These are phyloP conservation scores for Pistacia vera DNA, from an alignment of 345 rosid genomes.

Conservation along the genomic window DNA sequence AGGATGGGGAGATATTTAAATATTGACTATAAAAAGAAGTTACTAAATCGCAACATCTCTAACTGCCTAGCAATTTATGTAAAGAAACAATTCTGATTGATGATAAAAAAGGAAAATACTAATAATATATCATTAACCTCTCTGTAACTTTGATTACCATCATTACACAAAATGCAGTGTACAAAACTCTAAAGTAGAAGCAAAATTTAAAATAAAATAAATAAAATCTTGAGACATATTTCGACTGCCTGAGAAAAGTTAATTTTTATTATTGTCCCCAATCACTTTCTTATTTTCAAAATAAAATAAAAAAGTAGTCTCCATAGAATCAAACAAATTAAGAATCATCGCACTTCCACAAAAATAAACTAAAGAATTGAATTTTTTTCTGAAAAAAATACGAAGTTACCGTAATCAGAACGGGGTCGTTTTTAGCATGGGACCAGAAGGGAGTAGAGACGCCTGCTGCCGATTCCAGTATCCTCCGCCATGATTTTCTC, in stretches of 20 bases:
- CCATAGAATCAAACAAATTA: neutral
- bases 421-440: slow-evolving; percentile 65
- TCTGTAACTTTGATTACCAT: no score
- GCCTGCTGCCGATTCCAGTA: slow-evolving; percentile 72
- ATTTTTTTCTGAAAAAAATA: neutral
- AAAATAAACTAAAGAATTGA: neutral
- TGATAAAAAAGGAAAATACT: no score
- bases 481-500: slow-evolving; percentile 50
- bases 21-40: no score
- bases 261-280: neutral
- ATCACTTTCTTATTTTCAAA: neutral
- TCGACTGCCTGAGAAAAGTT: no score
- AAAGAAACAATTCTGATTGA: neutral
- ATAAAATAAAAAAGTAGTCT: neutral
- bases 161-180: no score
- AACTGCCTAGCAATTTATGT: neutral
- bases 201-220: no score
- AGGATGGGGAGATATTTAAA: no score
- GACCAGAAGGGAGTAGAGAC: slow-evolving; percentile 40
- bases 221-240: no score
- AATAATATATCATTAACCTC: no score
- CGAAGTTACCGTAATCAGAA: slow-evolving; percentile 48
- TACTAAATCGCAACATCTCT: neutral
- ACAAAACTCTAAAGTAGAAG: no score
- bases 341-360: neutral